These are phyloP conservation scores for Pleurotus pulmonarius DNA, from an alignment of 768 basidiomycete species.

Conservation along the genomic window DNA sequence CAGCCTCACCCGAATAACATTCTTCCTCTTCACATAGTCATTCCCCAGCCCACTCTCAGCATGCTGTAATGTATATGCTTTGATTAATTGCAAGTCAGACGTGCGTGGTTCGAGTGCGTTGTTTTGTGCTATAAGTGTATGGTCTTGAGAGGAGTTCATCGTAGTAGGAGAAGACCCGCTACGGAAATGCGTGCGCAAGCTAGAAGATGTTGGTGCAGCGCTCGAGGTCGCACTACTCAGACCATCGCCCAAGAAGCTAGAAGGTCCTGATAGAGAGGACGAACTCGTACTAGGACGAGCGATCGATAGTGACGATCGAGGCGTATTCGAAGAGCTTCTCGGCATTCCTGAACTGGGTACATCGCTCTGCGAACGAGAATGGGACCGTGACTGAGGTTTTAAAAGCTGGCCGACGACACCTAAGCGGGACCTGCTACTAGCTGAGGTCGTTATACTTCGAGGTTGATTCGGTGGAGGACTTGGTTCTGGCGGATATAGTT, in stretches of 20 bases:
- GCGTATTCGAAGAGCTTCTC: slow-evolving; percentile 1
- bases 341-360: slow-evolving; percentile 16
- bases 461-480: slow-evolving; percentile 8
- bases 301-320: slow-evolving; percentile 2
- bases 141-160: not conserved
- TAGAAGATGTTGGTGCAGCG: not conserved
- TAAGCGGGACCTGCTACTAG: slow-evolving; percentile 31
- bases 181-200: not conserved
- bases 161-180: not conserved
- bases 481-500: not conserved
- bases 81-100: slow-evolving; percentile 46
- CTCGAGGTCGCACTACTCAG: no score
- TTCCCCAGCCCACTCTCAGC: slow-evolving; percentile 94
- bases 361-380: slow-evolving; percentile 39
- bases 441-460: slow-evolving; percentile 11
- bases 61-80: slow-evolving; percentile 77
- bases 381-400: slow-evolving; percentile 35
- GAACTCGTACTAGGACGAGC: slow-evolving; percentile 6
- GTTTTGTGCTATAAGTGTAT: not conserved
- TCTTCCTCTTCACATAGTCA: slow-evolving; percentile 90
- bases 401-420: slow-evolving; percentile 40
- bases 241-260: slow-evolving; percentile 27
- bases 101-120: slow-evolving; percentile 34
- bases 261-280: slow-evolving; percentile 23
- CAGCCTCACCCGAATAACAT: slow-evolving; percentile 87